Base-by-base conservation (phyloP, 805 yeast genomes). In the Clavispora phyllophila region DNA sequence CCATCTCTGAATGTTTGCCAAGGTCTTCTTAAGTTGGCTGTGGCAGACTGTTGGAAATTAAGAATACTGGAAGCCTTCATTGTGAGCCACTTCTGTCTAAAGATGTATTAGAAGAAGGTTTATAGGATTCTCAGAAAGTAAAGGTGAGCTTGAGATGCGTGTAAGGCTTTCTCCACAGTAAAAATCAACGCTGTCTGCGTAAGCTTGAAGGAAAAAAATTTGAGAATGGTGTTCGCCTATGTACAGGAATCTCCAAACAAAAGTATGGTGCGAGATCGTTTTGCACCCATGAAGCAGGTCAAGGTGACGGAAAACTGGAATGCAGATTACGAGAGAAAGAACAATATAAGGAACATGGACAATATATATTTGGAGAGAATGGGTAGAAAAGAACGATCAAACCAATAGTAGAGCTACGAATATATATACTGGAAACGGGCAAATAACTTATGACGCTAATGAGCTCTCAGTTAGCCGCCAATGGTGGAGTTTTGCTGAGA, bases 1-100 rank as follows among this genome's bases (percentile, higher is more conserved):
- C 96, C 95, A 54, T 88, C 93, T 53, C 78, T 78, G 62, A 75
- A 85, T 29, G 83, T 84, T 57, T 86, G 84, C 96, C 96, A 89
- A 33, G 97, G 97, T 52, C 95, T 78, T 48, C 84, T 78, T 44
- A 90, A 75, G 39, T 68, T 70, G 19, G 75, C 57, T 13, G 56
- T 42, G 13, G 61, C 60, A 9, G 63, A 39, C 40, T 51, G 61
- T 50, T 59, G 64, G 42, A 53, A 53, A 31, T 36, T 42, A 37
- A 43, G 42, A 10, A 51, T 50, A 17, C 44, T 23, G 5, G 51
- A 44, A n/a, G 55, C 51, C 42, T 44, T 53, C 57, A 53, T 53
- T 31, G 28, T 39, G 35, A 9, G 23, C 23, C 26, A 24, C 14
- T 17, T 26, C 26, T 25, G n/a, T 36, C 2, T 13, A 13, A 8